Evolutionary conservation across 805 yeast genomes (phyloP).

Genomic region (Candida ortonii): DNA sequence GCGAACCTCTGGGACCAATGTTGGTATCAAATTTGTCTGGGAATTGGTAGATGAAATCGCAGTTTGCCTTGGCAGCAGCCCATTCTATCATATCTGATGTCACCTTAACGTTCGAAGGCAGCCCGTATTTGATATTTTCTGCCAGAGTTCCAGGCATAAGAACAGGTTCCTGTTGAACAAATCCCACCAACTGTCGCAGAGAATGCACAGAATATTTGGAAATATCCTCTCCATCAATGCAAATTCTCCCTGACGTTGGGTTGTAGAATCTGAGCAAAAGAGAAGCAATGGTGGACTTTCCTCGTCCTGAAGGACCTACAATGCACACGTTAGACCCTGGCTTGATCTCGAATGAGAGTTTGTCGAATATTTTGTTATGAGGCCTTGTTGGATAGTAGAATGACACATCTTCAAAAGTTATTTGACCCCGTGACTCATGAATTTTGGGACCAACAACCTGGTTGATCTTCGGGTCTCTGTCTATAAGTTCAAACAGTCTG

Average conservation of each 20-base stretch:
- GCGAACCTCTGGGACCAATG: conserved; percentile 77
- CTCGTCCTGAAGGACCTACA: conserved; percentile 95
- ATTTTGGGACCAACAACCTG: conserved; percentile 60
- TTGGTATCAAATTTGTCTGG: conserved; percentile 80
- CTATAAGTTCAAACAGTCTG: conserved; percentile 82
- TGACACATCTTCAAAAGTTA: conserved; percentile 62
- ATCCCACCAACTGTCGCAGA: conserved; percentile 72
- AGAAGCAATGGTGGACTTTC: conserved; percentile 87
- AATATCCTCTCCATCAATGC: conserved; percentile 66
- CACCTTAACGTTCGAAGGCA: conserved; percentile 45
- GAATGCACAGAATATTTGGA: conserved; percentile 70
- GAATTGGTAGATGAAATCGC: conserved; percentile 68
- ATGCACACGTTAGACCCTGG: conserved; percentile 89
- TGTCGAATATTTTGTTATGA: conserved; percentile 60
- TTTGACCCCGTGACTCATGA: conserved; percentile 45
- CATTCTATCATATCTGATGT: conserved; percentile 57
- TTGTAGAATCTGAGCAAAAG: conserved; percentile 80
- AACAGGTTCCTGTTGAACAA: conserved; percentile 91
- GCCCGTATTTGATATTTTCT: conserved; percentile 83
- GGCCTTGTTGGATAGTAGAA: conserved; percentile 88
- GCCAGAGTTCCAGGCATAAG: conserved; percentile 82
- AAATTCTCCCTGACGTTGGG: conserved; percentile 64
- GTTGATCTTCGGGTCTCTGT: conserved; percentile 70
- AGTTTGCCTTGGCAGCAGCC: conserved; percentile 73
- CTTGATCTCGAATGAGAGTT: conserved; percentile 58